These are phyloP conservation scores for Mucor irregularis DNA, from an alignment of 371 early-diverging fungal genomes.

Conservation along the genomic window DNA sequence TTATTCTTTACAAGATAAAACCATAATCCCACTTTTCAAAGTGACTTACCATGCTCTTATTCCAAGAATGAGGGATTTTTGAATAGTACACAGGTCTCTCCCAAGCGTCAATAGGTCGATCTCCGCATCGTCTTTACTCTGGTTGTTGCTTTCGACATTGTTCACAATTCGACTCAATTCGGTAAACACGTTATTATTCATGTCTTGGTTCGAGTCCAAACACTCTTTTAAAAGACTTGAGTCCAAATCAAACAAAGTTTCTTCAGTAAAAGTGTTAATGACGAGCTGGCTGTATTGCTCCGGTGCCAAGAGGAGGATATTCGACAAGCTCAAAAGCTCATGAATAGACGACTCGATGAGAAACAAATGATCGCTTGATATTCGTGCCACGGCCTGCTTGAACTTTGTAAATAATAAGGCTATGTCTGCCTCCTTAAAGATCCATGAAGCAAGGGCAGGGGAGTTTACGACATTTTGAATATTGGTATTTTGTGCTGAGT, in stretches of 20 bases:
- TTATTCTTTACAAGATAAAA: too few species aligned
- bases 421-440: constrained; percentile 16
- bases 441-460: constrained; percentile 15
- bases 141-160: too few species aligned
- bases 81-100: too few species aligned
- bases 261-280: constrained; percentile 15
- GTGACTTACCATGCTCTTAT: too few species aligned
- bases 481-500: constrained; percentile 17
- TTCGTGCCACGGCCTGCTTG: constrained; percentile 12
- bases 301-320: constrained; percentile 16
- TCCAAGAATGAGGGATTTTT: too few species aligned
- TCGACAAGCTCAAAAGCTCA: constrained; percentile 16
- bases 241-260: constrained; percentile 4
- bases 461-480: constrained; percentile 17
- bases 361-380: constrained; percentile 13
- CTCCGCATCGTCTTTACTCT: too few species aligned
- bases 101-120: too few species aligned
- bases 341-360: constrained; percentile 23
- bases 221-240: too few species aligned
- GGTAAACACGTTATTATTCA: too few species aligned
- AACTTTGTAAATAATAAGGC: constrained; percentile 16
- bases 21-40: too few species aligned
- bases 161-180: too few species aligned
- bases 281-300: constrained; percentile 13
- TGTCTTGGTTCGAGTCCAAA: too few species aligned